These are phyloP conservation scores for Stentor coeruleus DNA, from an alignment of 73 alveolate genomes.

Conservation along the genomic window DNA sequence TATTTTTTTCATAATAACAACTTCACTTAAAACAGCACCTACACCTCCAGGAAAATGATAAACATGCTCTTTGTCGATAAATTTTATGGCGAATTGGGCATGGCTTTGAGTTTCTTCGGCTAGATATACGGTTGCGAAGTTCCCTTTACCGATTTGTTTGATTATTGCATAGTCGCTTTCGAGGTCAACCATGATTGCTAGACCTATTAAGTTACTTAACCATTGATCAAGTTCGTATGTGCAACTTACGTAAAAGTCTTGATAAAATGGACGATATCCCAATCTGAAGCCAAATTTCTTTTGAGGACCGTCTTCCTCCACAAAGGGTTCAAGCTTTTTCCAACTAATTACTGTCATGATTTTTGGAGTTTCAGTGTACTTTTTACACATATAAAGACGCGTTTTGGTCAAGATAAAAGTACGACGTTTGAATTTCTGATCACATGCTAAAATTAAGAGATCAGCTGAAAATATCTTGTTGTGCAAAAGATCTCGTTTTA, in stretches of 20 bases:
- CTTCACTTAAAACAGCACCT: constrained; percentile 26
- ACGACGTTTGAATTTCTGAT: no score
- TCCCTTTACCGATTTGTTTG: not conserved
- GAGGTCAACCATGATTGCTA: not conserved
- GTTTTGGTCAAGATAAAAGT: no score
- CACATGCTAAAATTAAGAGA: no score
- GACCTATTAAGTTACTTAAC: not conserved
- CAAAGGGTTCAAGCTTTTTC: not conserved
- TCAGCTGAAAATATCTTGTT: no score
- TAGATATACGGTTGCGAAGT: not conserved
- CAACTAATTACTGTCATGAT: not conserved
- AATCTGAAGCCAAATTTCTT: not conserved
- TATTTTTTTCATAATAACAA: constrained; percentile 28
- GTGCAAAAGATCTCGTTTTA: no score
- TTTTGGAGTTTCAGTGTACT: no score
- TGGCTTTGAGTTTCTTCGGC: not conserved
- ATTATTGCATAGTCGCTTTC: not conserved
- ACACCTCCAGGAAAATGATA: not conserved
- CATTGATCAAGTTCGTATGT: not conserved
- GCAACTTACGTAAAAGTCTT: not conserved
- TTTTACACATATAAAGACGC: no score
- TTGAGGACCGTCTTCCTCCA: not conserved
- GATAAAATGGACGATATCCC: not conserved
- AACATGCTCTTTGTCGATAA: not conserved
- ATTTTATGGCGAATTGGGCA: not conserved